Percentiles rank a stretch among this genome's conserved stretches.
phyloP scores from a whole-genome alignment of 2,329 filamentous ascomycete species.

The Plectosphaerella cucumerina region DNA sequence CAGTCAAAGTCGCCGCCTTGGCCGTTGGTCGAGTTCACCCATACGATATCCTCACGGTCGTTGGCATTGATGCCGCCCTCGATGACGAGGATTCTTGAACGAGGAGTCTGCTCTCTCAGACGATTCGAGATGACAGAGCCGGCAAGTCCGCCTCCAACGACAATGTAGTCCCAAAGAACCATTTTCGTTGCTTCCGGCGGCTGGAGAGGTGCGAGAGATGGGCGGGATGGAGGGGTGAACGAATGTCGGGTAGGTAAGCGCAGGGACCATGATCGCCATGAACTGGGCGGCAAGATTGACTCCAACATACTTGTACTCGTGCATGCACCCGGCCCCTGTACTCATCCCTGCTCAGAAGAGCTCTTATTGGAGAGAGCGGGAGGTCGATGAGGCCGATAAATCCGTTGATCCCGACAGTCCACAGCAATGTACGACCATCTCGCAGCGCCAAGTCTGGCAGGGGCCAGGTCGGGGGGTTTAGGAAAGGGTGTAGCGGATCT shows the following conservation, averaged over 20 bases:
- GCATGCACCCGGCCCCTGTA: too few relatives aligned
- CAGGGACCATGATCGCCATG: neutral
- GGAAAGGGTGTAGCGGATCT: too few relatives aligned
- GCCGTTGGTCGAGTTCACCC: constrained; percentile 21
- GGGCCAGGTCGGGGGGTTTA: too few relatives aligned
- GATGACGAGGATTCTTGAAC: constrained; percentile 29
- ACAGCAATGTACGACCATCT: too few relatives aligned
- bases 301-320: neutral
- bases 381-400: too few relatives aligned
- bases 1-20: constrained; percentile 28
- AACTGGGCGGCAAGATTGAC: neutral
- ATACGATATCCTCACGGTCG: constrained; percentile 18
- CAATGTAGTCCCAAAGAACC: constrained; percentile 26
- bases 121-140: constrained; percentile 31
- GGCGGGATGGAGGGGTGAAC: neutral
- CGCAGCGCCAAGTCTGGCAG: too few relatives aligned
- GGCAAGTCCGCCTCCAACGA: constrained; percentile 32
- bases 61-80: constrained; percentile 30
- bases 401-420: too few relatives aligned
- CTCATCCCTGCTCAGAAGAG: neutral
- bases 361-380: neutral
- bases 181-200: neutral
- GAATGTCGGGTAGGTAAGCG: neutral
- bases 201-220: neutral
- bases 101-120: constrained; percentile 17